phyloP scores from a whole-genome alignment of 768 basidiomycete genomes.

The Trametes punicea region DNA sequence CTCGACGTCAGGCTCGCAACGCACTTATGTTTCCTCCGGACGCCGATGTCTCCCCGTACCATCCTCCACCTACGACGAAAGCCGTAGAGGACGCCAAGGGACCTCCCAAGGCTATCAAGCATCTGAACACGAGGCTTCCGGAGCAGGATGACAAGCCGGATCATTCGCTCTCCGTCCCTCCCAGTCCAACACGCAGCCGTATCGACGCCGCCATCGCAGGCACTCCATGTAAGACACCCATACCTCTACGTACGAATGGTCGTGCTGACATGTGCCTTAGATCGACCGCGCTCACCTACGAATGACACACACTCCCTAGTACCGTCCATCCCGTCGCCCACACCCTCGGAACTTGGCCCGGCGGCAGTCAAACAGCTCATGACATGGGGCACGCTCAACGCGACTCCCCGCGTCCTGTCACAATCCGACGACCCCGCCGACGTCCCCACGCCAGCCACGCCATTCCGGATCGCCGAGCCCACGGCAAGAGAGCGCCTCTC shows the following conservation, averaged over 20 bases:
- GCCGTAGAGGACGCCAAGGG: conserved; percentile 31
- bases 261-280: conserved; percentile 36
- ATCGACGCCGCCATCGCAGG: conserved; percentile 93
- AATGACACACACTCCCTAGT: conserved; percentile 69
- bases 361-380: conserved; percentile 87
- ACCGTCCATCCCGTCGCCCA: conserved; percentile 83
- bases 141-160: conserved; percentile 60
- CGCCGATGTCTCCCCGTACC: conserved; percentile 80
- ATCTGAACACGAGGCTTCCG: conserved; percentile 77
- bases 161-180: conserved; percentile 54
- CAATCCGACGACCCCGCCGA: conserved; percentile 50
- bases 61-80: conserved; percentile 34
- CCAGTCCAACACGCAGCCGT: conserved; percentile 87
- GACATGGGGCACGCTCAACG: conserved; percentile 94
- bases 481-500: conserved; percentile 81
- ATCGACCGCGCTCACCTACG: conserved; percentile 58
- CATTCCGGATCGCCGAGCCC: conserved; percentile 77
- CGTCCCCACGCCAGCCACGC: conserved; percentile 44
- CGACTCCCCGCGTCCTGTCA: conserved; percentile 86
- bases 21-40: conserved; percentile 95
- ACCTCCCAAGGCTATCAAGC: conserved; percentile 64
- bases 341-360: conserved; percentile 76
- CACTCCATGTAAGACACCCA: conserved; percentile 67
- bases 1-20: conserved; percentile 70
- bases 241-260: background rate